These are phyloP conservation scores for Neocucurbitaria cava DNA, from an alignment of 2,329 filamentous ascomycete genomes.

Conservation along the genomic window DNA sequence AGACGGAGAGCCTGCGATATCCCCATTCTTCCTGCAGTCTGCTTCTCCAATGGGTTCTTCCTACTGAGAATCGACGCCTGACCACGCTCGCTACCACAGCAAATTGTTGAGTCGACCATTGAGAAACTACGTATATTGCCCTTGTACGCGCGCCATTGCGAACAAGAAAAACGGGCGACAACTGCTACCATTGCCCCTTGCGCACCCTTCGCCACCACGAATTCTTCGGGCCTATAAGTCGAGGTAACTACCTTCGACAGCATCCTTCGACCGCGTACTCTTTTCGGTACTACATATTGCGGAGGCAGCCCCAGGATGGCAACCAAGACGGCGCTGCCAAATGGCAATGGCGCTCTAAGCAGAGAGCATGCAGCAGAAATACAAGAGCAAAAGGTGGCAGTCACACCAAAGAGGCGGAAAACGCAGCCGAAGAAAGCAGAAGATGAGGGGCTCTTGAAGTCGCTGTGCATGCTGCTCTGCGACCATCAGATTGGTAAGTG, in stretches of 20 bases:
- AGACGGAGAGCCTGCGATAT: conserved; percentile 7
- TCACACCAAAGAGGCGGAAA: conserved; percentile 27
- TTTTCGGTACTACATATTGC: not conserved
- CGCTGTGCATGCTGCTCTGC: conserved; percentile 72
- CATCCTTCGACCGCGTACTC: conserved; percentile 5
- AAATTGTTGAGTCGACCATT: not conserved
- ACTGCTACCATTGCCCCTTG: not conserved
- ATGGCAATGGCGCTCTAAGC: conserved; percentile 13
- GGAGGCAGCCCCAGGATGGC: conserved; percentile 18
- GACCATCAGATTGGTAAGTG: conserved; percentile 80
- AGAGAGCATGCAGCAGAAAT: conserved; percentile 14
- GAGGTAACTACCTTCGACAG: conserved; percentile 3
- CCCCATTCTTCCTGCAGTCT: conserved; percentile 20
- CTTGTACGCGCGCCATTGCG: not conserved
- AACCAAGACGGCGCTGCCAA: conserved; percentile 19
- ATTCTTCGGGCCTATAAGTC: not conserved
- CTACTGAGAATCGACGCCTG: conserved; percentile 23
- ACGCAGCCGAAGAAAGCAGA: conserved; percentile 59
- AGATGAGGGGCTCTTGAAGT: conserved; percentile 67
- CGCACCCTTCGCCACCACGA: not conserved
- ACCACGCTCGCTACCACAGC: conserved; percentile 19
- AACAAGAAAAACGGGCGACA: not conserved
- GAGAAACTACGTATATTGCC: not conserved
- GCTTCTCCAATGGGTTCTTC: conserved; percentile 30
- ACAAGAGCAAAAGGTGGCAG: conserved; percentile 15